A percentile compares a stretch with the other conserved stretches of the same genome.
Evolutionary conservation across 805 yeast genomes (phyloP).

Genomic region (Brettanomyces naardenensis): DNA sequence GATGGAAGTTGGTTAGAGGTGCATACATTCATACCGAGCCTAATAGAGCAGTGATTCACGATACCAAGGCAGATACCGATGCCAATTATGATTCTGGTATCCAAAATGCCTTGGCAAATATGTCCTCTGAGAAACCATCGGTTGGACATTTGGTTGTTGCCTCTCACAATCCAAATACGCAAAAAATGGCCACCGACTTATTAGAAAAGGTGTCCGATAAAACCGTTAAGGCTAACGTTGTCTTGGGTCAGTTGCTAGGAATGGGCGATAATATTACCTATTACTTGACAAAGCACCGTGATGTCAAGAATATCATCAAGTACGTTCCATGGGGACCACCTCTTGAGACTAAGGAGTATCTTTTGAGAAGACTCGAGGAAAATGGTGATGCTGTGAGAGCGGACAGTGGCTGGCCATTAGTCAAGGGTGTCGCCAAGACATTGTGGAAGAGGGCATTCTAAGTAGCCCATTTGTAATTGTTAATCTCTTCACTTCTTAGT

Average conservation of each 20-base stretch:
- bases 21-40: conserved; percentile 91
- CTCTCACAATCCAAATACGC: conserved; percentile 79
- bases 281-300: conserved; percentile 58
- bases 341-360: conserved; percentile 82
- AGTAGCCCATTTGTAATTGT: not conserved
- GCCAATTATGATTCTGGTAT: conserved; percentile 65
- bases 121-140: conserved; percentile 34
- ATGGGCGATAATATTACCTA: conserved; percentile 90
- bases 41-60: conserved; percentile 63
- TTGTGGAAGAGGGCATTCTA: conserved; percentile 25
- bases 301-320: conserved; percentile 72
- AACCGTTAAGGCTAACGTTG: conserved; percentile 50
- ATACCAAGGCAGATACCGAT: conserved; percentile 77
- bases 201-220: conserved; percentile 23
- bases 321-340: conserved; percentile 99
- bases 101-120: conserved; percentile 48
- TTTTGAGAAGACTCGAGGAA: conserved; percentile 85
- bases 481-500: not conserved
- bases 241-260: conserved; percentile 85
- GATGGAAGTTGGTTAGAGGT: conserved; percentile 88
- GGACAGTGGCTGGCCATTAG: conserved; percentile 72
- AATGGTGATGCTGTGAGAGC: conserved; percentile 90
- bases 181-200: conserved; percentile 57
- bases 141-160: conserved; percentile 84
- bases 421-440: conserved; percentile 42